Evolutionary conservation across 257 asterid species (phyloP).

Genomic region (Knoxia roxburghii): DNA sequence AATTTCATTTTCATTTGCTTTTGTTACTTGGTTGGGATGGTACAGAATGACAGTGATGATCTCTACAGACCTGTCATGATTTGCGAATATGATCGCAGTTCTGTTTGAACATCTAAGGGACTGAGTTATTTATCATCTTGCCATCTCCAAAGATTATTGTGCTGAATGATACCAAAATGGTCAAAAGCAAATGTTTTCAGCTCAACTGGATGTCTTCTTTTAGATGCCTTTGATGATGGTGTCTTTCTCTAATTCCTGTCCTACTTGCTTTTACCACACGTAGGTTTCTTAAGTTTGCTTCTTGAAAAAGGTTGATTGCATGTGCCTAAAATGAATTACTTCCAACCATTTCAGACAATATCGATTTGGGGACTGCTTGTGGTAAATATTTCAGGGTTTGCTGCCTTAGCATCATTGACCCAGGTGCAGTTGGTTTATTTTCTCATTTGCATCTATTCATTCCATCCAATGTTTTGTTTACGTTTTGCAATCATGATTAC

Average conservation of each 20-base stretch:
- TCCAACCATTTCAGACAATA: constrained; percentile 45
- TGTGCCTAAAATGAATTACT: background rate
- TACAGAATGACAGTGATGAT: constrained; percentile 36
- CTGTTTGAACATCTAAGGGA: constrained; percentile 69
- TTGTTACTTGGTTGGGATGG: background rate
- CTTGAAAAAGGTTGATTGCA: background rate
- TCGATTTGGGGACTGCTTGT: constrained; percentile 73
- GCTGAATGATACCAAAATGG: background rate
- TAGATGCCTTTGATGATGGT: background rate
- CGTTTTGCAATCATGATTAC: background rate
- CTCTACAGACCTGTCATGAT: constrained; percentile 66
- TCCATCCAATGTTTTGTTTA: background rate
- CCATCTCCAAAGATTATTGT: background rate
- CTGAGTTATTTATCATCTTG: constrained; percentile 42
- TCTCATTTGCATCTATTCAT: background rate
- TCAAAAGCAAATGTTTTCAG: no score
- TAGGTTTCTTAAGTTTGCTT: background rate
- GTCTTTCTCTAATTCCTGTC: background rate
- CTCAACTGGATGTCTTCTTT: background rate
- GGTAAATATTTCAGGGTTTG: constrained; percentile 69
- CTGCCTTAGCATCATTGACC: constrained; percentile 71
- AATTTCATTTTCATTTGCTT: no score
- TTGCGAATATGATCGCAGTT: constrained; percentile 60
- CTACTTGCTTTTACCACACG: background rate
- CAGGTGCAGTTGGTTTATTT: constrained; percentile 29